Evolutionary conservation across 2,329 filamentous ascomycete genomes (phyloP), one percentile per base, ranked within the genome.

Genomic region (Claviceps africana): DNA sequence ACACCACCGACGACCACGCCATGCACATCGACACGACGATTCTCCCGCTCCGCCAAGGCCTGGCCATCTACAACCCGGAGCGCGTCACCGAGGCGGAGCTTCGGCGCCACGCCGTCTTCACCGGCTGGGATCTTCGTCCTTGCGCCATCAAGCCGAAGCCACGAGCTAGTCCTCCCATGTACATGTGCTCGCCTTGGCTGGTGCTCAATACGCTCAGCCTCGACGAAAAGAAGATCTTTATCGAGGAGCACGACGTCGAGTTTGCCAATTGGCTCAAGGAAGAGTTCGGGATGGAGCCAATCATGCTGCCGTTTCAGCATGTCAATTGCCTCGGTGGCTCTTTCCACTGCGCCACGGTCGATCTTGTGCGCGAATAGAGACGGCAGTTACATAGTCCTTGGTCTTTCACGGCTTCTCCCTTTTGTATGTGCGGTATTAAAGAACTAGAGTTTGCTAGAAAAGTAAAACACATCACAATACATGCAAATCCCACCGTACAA

Each of bases 21-120:
- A 64, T 65, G 62, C 64, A 65, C 35, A 65, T 66, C 39, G 64
- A 65, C 53, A 57, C 61, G 3, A 64, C 63, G 2, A 60, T 65
- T 15, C 56, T 64, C 1, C 62, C 64, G 5, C 57, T 65, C 5
- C 57, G 61, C 9, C 46, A 59, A 2, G 62, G 62, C 0, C 51
- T 64, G 11, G 51, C 64, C 40, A 53, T 65, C 1, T 66, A 60
- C 50, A 55, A 62, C 45, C 62, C 63, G 0, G 30, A 54, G 19
- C 51, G 58, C n/a, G 58, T 63, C 28, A 56, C 57, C 10, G 61
- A 62, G 42, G 51, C 44, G 15, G 50, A 51, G 22, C 51, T 65
- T 17, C 53, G 63, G 0, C 10, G 30, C 21, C 64, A 64, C 50
- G 54, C 53, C 19, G 58, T 62, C 11, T 55, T 65, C 19, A 28